A percentile compares a stretch with the other conserved stretches of the same genome.
Evolutionary conservation across 1,284 basidiomycete genomes (phyloP).

Genomic region (Papiliotrema nemorosa): DNA sequence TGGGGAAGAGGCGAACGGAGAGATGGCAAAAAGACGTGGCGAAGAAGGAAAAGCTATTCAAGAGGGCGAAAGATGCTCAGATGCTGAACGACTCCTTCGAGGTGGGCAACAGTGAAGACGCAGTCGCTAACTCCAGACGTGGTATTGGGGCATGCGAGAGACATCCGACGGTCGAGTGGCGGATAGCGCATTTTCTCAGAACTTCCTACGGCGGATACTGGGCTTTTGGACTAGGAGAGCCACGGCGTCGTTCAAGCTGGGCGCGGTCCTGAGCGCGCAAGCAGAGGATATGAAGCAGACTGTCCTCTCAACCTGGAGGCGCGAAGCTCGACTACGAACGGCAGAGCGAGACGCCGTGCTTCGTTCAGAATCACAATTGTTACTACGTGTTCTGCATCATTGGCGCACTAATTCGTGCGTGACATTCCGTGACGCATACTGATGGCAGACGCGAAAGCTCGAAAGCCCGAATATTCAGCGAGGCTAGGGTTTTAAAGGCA

Average conservation of each 20-base stretch:
- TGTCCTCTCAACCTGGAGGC: not conserved
- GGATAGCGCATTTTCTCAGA: not conserved
- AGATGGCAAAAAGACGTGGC: slow-evolving; percentile 38
- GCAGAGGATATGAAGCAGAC: not conserved
- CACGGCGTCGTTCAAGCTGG: not conserved
- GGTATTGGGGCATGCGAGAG: slow-evolving; percentile 7
- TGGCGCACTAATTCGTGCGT: too few species aligned
- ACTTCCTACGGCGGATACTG: not conserved
- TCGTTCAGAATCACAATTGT: too few species aligned
- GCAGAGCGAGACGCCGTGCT: too few species aligned
- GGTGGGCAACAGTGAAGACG: slow-evolving; percentile 14
- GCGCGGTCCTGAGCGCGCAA: not conserved
- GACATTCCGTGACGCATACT: too few species aligned
- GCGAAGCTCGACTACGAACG: not conserved
- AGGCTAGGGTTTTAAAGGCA: too few species aligned
- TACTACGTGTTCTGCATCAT: too few species aligned
- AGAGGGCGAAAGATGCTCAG: slow-evolving; percentile 5
- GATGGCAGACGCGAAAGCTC: too few species aligned
- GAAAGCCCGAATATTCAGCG: too few species aligned
- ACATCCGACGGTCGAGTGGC: slow-evolving; percentile 8
- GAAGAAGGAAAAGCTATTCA: slow-evolving; percentile 18
- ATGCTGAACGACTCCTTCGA: slow-evolving; percentile 10
- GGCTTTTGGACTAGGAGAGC: not conserved
- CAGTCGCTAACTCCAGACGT: slow-evolving; percentile 5
- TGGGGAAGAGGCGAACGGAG: slow-evolving; percentile 22